A percentile compares a stretch with the other conserved stretches of the same genome.
Evolutionary conservation across 345 rosid genomes (phyloP).

Genomic region (Lepidium aucheri): DNA sequence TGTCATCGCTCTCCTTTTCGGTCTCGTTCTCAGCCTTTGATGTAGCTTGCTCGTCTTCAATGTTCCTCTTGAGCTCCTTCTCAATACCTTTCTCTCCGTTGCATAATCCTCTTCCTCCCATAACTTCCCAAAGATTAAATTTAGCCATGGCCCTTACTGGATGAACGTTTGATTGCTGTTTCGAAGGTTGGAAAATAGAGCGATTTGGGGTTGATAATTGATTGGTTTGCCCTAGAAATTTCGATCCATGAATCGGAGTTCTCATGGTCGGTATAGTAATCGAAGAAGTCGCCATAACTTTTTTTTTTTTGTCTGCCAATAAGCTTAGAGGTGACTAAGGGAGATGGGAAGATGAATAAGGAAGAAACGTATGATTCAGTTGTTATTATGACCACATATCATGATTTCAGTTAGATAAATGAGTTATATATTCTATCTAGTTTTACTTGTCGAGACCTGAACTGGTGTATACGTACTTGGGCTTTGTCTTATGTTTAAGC

Average conservation of each 20-base stretch:
- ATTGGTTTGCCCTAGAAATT: slow-evolving; percentile 39
- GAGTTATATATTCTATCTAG: slow-evolving; percentile 7
- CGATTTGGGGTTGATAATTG: slow-evolving; percentile 19
- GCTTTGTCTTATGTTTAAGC: neutral
- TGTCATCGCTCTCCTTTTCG: neutral
- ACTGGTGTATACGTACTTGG: slow-evolving; percentile 3
- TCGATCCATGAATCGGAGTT: slow-evolving; percentile 29
- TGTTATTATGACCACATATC: slow-evolving; percentile 23
- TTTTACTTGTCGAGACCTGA: neutral
- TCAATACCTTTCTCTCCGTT: slow-evolving; percentile 71
- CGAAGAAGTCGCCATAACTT: slow-evolving; percentile 49
- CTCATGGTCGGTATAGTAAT: slow-evolving; percentile 41
- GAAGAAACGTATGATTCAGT: neutral
- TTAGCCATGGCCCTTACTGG: slow-evolving; percentile 37
- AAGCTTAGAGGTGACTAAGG: neutral
- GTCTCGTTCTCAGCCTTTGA: slow-evolving; percentile 5
- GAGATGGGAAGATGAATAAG: neutral
- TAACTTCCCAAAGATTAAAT: slow-evolving; percentile 49
- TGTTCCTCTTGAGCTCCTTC: slow-evolving; percentile 48
- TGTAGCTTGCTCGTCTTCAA: slow-evolving; percentile 23
- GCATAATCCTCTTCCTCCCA: slow-evolving; percentile 90
- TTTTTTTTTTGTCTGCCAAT: neutral
- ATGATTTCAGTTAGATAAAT: slow-evolving; percentile 24
- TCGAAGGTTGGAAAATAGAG: slow-evolving; percentile 23
- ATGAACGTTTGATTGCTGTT: slow-evolving; percentile 14